Base-by-base conservation (phyloP, 805 yeast species). In the Hanseniaspora jakobsenii region DNA sequence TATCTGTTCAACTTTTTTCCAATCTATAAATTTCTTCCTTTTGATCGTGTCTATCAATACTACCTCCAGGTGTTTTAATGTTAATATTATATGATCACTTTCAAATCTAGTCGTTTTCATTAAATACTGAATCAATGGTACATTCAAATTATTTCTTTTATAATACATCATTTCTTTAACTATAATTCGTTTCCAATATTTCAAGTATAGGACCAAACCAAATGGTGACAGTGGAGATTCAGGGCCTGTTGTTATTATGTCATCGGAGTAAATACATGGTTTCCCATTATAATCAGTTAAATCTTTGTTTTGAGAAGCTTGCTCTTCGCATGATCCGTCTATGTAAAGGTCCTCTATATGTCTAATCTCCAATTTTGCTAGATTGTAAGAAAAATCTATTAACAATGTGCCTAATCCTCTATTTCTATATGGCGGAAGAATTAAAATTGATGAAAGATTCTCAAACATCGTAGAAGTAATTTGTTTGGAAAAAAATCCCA, bases 401-500 rank as follows among this genome's bases (percentile, higher is more conserved):
- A 91, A 58, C 9, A 84, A 65, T 4, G 84, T 75, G 0, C 97
- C 98, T 21, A 87, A 59, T 6, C 75, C 78, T 32, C 71, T 70
- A 47, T 84, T 67, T 58, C 89, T 97, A 58, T 76, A 91, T 2
- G 95, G 95, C 1, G 98, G 98, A 49, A 91, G 82, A 3, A 85
- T 76, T 51, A 91, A 69, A 10, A 91, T 81, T 56, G 97, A 91
- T 0, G 96, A 95, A 30, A 91, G 65, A 56, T 89, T 91, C 58
- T 87, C 83, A 41, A 75, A 70, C 43, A 82, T 89, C 60, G 71
- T 70, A 0, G 95, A 78, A 0, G 81, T 64, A 35, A 80, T 64
- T 55, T 91, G 98, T 53, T 83, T 82, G 12, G 96, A 86, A 55
- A 85, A 91, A 57, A 85, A 91, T 1, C 96, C 98, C 79, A 87